Percentiles rank a stretch among this genome's conserved stretches.
Evolutionary conservation across 352 stramenopile genomes (phyloP).

Genomic region (Aphanomyces euteiches): DNA sequence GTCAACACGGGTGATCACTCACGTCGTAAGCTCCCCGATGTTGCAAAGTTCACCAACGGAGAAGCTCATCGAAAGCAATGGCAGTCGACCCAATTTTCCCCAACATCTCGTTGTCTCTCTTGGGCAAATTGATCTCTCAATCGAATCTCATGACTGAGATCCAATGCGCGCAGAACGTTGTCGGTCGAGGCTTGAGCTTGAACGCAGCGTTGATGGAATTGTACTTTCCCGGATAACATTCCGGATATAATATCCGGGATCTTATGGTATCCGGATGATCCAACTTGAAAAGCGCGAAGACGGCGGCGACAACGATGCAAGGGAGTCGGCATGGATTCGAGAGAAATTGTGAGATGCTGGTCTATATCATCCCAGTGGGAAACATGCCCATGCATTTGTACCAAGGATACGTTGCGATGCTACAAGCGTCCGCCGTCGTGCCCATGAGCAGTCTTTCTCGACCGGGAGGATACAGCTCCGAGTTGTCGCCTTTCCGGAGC

Average conservation of each 20-base stretch:
- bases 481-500: conserved; percentile 75
- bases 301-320: neutral
- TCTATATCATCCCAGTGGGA: conserved; percentile 78
- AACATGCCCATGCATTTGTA: conserved; percentile 58
- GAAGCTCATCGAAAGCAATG: no score
- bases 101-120: no score
- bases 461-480: conserved; percentile 66
- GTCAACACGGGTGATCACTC: no score
- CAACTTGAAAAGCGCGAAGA: neutral
- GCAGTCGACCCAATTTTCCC: no score
- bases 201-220: neutral
- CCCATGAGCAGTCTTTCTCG: conserved; percentile 64
- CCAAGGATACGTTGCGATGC: conserved; percentile 52
- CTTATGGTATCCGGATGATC: conserved; percentile 24
- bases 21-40: no score
- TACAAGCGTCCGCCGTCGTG: conserved; percentile 52
- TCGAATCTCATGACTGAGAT: no score
- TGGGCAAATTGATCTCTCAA: no score
- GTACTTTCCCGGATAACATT: neutral
- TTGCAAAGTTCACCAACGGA: no score
- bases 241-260: neutral
- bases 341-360: conserved; percentile 55
- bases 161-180: no score
- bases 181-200: no score
- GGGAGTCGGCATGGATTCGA: conserved; percentile 14